Evolutionary conservation across 2,329 filamentous ascomycete genomes (phyloP), one percentile per base, ranked within the genome.

Genomic region (Exophiala alcalophila): DNA sequence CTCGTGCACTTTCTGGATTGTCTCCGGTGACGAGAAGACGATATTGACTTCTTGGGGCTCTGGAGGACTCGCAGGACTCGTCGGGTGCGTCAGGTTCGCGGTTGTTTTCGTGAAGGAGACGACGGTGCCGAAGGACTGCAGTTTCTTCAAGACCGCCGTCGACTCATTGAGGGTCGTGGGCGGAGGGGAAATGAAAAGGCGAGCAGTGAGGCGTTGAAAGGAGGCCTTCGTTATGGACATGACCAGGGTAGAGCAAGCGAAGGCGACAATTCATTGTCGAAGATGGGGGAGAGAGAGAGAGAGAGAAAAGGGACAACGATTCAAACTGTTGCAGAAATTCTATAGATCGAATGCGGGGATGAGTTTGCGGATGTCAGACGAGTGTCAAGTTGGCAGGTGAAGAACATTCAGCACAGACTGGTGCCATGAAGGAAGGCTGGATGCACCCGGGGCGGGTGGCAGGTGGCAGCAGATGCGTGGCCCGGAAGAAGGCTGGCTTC

Each of bases 81-180:
- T 23, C 10, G 9, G 24, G 26, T 16, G 30, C 14, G 8, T 32
- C 27, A 19, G 15, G 4, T 23, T 37, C 19, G 20, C n/a, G 10
- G 26, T n/a, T 9, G 9, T 18, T 19, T 28, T 33, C 1, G 28
- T 41, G 20, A 51, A 51, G 11, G 44, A 48, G 21, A 31, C 26
- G 3, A 48, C 40, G 20, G 37, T 44, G 30, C 51, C 52, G 19
- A 49, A 48, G 5, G 44, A 43, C 38, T 54, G 50, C n/a, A 56
- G 45, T 20, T 39, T 34, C 20, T 44, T 44, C 4, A 54, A 28
- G 15, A 56, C 39, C 10, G 52, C 52, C 12, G 49, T 50, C 7
- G 53, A 52, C 35, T 56, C 46, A 24, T 35, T 25, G 15, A 52
- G 23, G 8, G 52, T 47, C 18, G 29, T 19, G 2, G 52, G 44